Conservation (phyloP, 2,329 filamentous ascomycete species). For the Cordyceps fumosorosea region DNA sequence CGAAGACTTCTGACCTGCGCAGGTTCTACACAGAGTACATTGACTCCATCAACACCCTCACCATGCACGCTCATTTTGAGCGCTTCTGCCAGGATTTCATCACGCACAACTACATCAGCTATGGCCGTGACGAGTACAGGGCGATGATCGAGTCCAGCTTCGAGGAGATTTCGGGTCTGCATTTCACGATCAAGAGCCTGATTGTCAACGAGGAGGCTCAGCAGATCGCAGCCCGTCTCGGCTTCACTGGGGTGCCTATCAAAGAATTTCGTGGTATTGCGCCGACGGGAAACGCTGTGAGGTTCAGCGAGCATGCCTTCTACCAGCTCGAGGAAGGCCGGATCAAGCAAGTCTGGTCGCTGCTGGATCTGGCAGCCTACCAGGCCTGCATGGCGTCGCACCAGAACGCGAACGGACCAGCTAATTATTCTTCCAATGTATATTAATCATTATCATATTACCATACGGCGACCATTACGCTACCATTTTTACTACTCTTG, state of each 20-base stretch:
- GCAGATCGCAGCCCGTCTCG: constrained; percentile 25
- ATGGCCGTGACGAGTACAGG: constrained; percentile 21
- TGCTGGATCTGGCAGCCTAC: constrained; percentile 26
- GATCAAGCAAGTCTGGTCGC: constrained; percentile 27
- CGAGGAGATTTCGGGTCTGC: constrained; percentile 23
- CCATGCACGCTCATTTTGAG: constrained; percentile 20
- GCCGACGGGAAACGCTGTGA: constrained; percentile 23
- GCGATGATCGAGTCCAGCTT: constrained; percentile 24
- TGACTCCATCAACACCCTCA: constrained; percentile 25
- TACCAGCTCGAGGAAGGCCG: constrained; percentile 27
- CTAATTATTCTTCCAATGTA: background rate
- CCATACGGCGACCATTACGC: background rate
- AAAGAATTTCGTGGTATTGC: constrained; percentile 21
- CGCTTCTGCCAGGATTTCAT: constrained; percentile 22
- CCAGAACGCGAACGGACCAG: background rate
- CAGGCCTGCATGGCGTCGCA: background rate
- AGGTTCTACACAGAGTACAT: constrained; percentile 25
- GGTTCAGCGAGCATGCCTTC: constrained; percentile 28
- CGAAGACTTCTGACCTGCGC: background rate
- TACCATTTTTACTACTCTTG: background rate
- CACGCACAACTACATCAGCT: constrained; percentile 24
- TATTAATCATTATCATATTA: no score
- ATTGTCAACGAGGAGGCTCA: constrained; percentile 26
- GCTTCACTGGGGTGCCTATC: constrained; percentile 25
- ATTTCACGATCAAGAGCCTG: constrained; percentile 21